A percentile compares a stretch with the other conserved stretches of the same genome.
These are phyloP conservation scores for Corchorus olitorius DNA, from an alignment of 345 rosid genomes.

Conservation along the genomic window DNA sequence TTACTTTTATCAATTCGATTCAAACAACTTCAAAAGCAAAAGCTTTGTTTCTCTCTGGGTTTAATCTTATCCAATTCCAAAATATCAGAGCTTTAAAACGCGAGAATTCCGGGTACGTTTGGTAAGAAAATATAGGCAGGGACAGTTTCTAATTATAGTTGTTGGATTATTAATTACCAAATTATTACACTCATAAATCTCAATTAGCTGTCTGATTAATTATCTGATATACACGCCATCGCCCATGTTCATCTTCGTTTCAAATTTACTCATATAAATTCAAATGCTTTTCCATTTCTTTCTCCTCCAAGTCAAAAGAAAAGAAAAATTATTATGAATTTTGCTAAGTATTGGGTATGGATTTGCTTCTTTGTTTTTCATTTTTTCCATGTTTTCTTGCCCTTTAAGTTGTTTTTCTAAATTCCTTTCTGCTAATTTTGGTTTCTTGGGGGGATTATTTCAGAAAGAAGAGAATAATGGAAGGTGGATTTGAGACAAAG, in stretches of 20 bases:
- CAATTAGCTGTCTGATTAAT: constrained; percentile 10
- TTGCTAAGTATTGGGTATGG: background rate
- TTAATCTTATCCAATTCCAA: background rate
- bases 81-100: background rate
- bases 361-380: background rate
- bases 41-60: background rate
- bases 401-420: background rate
- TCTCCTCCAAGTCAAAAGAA: background rate
- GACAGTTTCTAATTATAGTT: constrained; percentile 12
- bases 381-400: background rate
- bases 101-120: constrained; percentile 1
- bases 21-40: background rate
- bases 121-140: background rate
- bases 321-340: background rate
- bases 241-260: constrained; percentile 16
- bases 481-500: constrained; percentile 6
- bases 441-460: constrained; percentile 9
- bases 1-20: background rate
- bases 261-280: background rate
- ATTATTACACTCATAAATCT: background rate
- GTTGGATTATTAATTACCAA: background rate
- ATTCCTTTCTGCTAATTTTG: background rate
- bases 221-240: constrained; percentile 18
- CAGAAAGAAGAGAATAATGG: constrained; percentile 14
- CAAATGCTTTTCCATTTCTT: background rate